These are phyloP conservation scores for Myriosclerotinia duriaeana DNA, from an alignment of 2,329 filamentous ascomycete genomes.

Conservation along the genomic window DNA sequence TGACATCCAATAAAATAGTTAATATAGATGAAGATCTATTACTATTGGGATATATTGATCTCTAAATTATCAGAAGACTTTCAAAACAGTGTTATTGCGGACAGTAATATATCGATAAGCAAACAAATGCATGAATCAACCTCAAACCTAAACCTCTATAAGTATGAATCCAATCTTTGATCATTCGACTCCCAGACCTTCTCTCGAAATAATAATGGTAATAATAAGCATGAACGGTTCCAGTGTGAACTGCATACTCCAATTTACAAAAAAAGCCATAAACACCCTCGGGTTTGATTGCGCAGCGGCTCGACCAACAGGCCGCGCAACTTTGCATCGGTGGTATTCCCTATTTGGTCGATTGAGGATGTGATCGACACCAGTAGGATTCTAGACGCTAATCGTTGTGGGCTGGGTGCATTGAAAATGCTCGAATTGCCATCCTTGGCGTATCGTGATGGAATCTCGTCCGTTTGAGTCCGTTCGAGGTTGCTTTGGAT, in stretches of 20 bases:
- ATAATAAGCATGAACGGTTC: conserved; percentile 14
- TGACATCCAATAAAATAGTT: neutral
- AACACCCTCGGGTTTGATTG: neutral
- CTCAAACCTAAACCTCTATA: neutral
- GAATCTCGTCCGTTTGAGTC: neutral
- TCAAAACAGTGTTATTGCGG: too few species aligned
- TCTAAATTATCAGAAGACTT: too few species aligned
- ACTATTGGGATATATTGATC: too few species aligned
- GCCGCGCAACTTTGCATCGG: conserved; percentile 24
- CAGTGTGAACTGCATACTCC: neutral
- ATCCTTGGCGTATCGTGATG: neutral
- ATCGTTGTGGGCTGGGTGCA: conserved; percentile 5
- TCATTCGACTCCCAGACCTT: neutral
- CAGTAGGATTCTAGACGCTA: conserved; percentile 1
- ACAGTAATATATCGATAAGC: neutral
- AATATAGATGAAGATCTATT: neutral
- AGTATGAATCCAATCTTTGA: neutral
- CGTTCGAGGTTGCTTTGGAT: neutral
- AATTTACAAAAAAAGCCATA: neutral
- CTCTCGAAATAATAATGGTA: neutral
- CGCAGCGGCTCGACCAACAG: conserved; percentile 18
- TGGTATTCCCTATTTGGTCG: conserved; percentile 10
- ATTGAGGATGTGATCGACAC: conserved; percentile 12
- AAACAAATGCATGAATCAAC: neutral
- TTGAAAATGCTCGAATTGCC: conserved; percentile 5